Percentiles rank a stretch among this genome's conserved stretches.
Conservation (phyloP, 257 asterid species). For the Schizonepeta tenuifolia region DNA sequence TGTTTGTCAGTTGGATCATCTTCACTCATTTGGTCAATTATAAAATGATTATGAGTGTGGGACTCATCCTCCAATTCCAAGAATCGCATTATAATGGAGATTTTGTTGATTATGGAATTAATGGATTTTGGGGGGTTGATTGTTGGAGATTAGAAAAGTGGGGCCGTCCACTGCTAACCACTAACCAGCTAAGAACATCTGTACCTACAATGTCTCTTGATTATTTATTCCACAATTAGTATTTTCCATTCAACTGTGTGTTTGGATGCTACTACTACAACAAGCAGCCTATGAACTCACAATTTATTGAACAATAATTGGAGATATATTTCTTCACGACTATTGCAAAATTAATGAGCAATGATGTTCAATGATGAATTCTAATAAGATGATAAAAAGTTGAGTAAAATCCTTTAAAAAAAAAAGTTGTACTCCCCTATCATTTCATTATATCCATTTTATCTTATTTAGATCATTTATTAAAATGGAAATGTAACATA, state of each 20-base stretch:
- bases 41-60: slow-evolving; percentile 32
- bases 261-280: not conserved
- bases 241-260: not conserved
- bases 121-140: slow-evolving; percentile 12
- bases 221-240: not conserved
- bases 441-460: too few relatives aligned
- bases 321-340: not conserved
- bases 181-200: slow-evolving; percentile 1
- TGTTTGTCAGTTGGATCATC: slow-evolving; percentile 4
- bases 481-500: too few relatives aligned
- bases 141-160: slow-evolving; percentile 7
- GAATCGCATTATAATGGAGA: not conserved
- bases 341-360: not conserved
- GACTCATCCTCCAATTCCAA: slow-evolving; percentile 25
- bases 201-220: slow-evolving; percentile 21
- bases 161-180: not conserved
- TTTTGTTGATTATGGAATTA: not conserved
- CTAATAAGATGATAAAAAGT: not conserved
- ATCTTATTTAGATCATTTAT: too few relatives aligned
- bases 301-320: not conserved
- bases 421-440: too few relatives aligned
- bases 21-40: slow-evolving; percentile 26
- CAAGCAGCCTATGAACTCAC: not conserved
- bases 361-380: not conserved
- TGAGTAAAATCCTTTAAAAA: too few relatives aligned